Evolutionary conservation across 1,284 basidiomycete species (phyloP), one percentile per base, ranked within the genome.

Genomic region (Cryptococcus hybrid): DNA sequence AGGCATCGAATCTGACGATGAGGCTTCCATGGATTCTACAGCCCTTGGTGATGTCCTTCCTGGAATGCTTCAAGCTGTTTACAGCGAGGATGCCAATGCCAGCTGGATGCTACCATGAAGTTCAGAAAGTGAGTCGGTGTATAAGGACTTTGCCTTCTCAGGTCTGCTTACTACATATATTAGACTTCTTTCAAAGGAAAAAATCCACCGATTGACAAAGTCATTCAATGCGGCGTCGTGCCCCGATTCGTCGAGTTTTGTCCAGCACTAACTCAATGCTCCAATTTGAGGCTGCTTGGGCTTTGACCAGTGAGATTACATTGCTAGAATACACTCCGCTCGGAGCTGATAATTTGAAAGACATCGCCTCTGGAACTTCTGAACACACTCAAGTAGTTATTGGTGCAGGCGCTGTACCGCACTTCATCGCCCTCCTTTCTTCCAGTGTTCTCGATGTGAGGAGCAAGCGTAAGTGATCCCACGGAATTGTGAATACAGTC

Each of bases 201-300:
- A 83, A 99, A 98, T 78, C 95, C 95, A 40, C 95, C 95, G n/a
- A 99, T 99, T 77, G 96, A 99, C 79, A 88, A 88, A 73, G 96
- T 99, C 67, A 99, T 99, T 77, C 91, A 93, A 70, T 96, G 93
- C 78, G 90, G 92, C 60, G 95, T 99, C 54, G 92, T 99, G 40
- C 90, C 92, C 59, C 90, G 95, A 60, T 99, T 99, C 69, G 96
- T 99, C 59, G 88, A 97, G 78, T 99, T 98, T 82, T 99, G 66
- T 84, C 85, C 67, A 87, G 83, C 64, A 86, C 87, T 57, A 90
- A 95, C 78, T 88, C 91, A 52, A 95, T 98, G 92, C 87, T 99
- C 68, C 94, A 96, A 91, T 99, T 99, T 72, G 95, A 99, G 80
- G 95, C 96, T 54, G 96, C 96, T 6, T 99, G 96, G 96, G 96